Evolutionary conservation across 2,329 filamentous ascomycete genomes (phyloP).

Genomic region (Aspergillus tamarii): DNA sequence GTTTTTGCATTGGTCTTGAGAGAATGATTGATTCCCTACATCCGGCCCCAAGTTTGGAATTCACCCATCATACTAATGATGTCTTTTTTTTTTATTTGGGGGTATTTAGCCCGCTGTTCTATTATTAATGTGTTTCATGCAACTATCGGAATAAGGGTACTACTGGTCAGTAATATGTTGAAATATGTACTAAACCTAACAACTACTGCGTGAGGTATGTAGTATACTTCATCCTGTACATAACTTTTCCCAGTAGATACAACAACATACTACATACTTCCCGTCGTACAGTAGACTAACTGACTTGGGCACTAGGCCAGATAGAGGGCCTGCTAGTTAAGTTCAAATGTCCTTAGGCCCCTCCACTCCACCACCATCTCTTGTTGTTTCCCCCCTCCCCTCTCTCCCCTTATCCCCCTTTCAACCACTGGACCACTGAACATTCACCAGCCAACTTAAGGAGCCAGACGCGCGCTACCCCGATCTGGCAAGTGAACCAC

Average conservation of each 20-base stretch:
- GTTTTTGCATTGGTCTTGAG: constrained; percentile 2
- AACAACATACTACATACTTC: not conserved
- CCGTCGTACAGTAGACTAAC: not conserved
- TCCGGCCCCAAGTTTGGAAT: not conserved
- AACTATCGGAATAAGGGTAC: not conserved
- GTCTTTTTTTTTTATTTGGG: not conserved
- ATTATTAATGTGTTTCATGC: not conserved
- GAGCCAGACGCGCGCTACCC: constrained; percentile 13
- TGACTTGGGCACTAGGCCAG: not conserved
- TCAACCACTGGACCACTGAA: constrained; percentile 9
- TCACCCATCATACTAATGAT: not conserved
- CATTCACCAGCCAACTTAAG: constrained; percentile 1
- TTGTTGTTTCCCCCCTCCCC: not conserved
- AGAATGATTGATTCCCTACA: not conserved
- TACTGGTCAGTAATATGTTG: not conserved
- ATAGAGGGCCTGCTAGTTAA: too few species aligned
- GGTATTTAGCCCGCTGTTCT: not conserved
- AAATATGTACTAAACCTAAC: not conserved
- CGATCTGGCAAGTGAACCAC: constrained; percentile 4
- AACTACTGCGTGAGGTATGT: too few species aligned
- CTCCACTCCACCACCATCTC: not conserved
- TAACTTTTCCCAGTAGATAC: not conserved
- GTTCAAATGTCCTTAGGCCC: not conserved
- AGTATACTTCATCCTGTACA: not conserved
- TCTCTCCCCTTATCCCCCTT: constrained; percentile 7